Evolutionary conservation across 345 rosid species (phyloP).

Genomic region (Microthlaspi erraticum): DNA sequence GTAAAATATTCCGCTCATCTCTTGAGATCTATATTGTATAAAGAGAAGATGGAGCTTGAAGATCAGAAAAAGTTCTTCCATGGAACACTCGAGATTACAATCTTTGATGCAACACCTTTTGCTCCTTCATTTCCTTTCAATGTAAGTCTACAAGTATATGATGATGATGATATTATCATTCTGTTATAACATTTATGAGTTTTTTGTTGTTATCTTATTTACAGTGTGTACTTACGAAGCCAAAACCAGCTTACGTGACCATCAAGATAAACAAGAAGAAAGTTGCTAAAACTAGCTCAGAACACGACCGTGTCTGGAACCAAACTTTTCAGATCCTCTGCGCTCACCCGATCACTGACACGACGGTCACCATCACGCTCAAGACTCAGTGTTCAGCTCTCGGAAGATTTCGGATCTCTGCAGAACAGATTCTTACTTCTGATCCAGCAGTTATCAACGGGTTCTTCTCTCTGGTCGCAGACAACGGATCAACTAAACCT

Average conservation of each 20-base stretch:
- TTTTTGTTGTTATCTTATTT: neutral
- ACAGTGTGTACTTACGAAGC: constrained; percentile 59
- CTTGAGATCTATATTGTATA: neutral
- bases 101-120: constrained; percentile 77
- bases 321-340: constrained; percentile 84
- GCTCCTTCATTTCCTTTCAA: constrained; percentile 67
- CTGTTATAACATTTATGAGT: constrained; percentile 2
- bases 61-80: constrained; percentile 60
- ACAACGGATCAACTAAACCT: constrained; percentile 53
- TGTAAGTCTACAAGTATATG: constrained; percentile 49
- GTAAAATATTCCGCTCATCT: neutral
- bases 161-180: neutral
- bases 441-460: constrained; percentile 64
- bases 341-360: constrained; percentile 64
- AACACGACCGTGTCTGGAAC: constrained; percentile 78
- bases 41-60: constrained; percentile 37
- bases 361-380: constrained; percentile 67
- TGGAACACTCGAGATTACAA: constrained; percentile 87
- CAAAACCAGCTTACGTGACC: constrained; percentile 72
- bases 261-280: constrained; percentile 65
- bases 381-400: constrained; percentile 70
- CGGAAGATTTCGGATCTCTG: constrained; percentile 60
- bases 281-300: constrained; percentile 70
- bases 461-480: constrained; percentile 58
- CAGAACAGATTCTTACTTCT: constrained; percentile 51